phyloP scores from a whole-genome alignment of 371 early-diverging fungal species.

The Umbelopsis sp. region DNA sequence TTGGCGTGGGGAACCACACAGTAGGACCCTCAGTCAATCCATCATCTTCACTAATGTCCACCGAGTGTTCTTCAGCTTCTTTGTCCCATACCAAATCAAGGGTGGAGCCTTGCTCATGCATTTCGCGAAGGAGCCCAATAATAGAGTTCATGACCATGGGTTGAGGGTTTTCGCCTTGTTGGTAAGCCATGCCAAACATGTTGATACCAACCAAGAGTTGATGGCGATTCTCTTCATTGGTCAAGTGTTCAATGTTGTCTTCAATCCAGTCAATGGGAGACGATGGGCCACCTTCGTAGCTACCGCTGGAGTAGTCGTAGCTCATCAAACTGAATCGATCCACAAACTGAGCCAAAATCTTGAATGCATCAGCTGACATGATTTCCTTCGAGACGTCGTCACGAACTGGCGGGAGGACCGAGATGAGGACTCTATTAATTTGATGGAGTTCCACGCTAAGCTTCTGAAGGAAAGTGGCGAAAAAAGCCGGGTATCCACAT shows the following conservation, averaged over 20 bases:
- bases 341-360: constrained; percentile 39
- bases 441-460: constrained; percentile 37
- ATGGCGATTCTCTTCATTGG: constrained; percentile 36
- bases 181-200: constrained; percentile 62
- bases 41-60: constrained; percentile 40
- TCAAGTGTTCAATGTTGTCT: constrained; percentile 52
- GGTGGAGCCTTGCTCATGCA: constrained; percentile 19
- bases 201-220: constrained; percentile 59
- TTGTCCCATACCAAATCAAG: constrained; percentile 47
- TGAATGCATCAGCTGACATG: constrained; percentile 41
- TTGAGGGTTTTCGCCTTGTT: constrained; percentile 27
- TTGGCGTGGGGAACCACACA: constrained; percentile 59
- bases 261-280: constrained; percentile 62
- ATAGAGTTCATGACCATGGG: constrained; percentile 41
- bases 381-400: constrained; percentile 32
- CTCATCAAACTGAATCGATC: constrained; percentile 68
- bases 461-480: constrained; percentile 37
- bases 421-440: constrained; percentile 37
- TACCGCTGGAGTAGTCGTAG: constrained; percentile 58
- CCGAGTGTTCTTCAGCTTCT: constrained; percentile 49
- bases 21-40: constrained; percentile 34
- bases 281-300: constrained; percentile 52
- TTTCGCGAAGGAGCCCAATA: constrained; percentile 34
- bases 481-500: constrained; percentile 47
- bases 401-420: constrained; percentile 55